phyloP scores from a whole-genome alignment of 1,284 basidiomycete genomes.

The Sutorius eximius region DNA sequence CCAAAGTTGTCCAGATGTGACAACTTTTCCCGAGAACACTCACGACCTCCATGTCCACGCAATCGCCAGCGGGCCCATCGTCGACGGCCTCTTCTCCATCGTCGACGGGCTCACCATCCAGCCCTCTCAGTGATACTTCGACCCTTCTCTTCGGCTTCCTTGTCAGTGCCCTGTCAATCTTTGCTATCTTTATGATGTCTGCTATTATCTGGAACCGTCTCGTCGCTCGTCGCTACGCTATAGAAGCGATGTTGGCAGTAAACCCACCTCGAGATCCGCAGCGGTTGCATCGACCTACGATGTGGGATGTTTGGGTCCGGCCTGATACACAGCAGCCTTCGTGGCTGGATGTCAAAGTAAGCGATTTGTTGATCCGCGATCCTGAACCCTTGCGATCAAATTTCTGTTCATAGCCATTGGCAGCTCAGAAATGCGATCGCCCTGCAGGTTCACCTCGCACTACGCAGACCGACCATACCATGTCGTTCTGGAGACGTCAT shows the following conservation, averaged over 20 bases:
- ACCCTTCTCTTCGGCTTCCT: slow-evolving; percentile 35
- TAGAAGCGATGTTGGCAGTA: slow-evolving; percentile 23
- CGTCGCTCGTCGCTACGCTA: slow-evolving; percentile 26
- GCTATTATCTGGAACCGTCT: slow-evolving; percentile 36
- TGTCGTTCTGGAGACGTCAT: slow-evolving; percentile 24
- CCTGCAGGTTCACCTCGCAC: not conserved
- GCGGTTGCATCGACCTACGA: slow-evolving; percentile 15
- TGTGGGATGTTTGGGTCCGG: slow-evolving; percentile 25
- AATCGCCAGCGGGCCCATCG: not conserved
- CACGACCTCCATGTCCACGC: slow-evolving; percentile 28
- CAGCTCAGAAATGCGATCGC: slow-evolving; percentile 11
- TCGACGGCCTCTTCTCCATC: slow-evolving; percentile 4
- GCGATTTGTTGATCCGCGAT: not conserved
- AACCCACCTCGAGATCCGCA: not conserved
- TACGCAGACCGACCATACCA: slow-evolving; percentile 1
- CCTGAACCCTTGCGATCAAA: not conserved
- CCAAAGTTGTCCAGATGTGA: not conserved
- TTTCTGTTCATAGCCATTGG: slow-evolving; percentile 26
- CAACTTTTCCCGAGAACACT: slow-evolving; percentile 14
- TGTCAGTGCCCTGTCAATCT: slow-evolving; percentile 30
- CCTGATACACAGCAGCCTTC: slow-evolving; percentile 1
- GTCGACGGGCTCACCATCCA: not conserved
- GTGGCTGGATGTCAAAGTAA: slow-evolving; percentile 29
- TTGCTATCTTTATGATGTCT: slow-evolving; percentile 32
- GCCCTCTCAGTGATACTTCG: slow-evolving; percentile 17